These are phyloP conservation scores for Bocquillonia castaneifolia DNA, from an alignment of 441 rosid genomes.

Conservation along the genomic window DNA sequence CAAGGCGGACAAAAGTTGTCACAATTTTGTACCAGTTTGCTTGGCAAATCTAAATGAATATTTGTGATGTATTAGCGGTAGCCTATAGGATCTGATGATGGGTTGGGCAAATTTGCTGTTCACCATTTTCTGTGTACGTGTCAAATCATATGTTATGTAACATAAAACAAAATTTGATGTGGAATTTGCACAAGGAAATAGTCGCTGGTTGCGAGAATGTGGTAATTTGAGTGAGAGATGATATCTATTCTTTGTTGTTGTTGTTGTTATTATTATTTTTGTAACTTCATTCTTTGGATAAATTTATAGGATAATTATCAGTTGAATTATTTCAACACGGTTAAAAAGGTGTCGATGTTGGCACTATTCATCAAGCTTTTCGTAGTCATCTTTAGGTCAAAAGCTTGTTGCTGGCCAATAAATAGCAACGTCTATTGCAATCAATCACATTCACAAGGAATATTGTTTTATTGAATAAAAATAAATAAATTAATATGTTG, in stretches of 20 bases:
- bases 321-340: too few species aligned
- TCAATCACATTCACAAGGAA: too few species aligned
- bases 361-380: too few species aligned
- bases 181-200: slow-evolving; percentile 17
- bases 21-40: slow-evolving; percentile 39
- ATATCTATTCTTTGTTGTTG: background rate
- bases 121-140: slow-evolving; percentile 18
- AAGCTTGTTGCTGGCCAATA: too few species aligned
- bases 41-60: slow-evolving; percentile 17
- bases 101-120: slow-evolving; percentile 28
- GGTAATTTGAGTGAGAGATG: background rate
- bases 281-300: too few species aligned
- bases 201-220: background rate
- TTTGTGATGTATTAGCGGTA: slow-evolving; percentile 24
- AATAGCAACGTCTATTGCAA: too few species aligned
- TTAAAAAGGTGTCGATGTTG: too few species aligned
- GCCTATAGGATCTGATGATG: slow-evolving; percentile 18
- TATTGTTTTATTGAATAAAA: too few species aligned
- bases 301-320: too few species aligned
- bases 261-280: too few species aligned
- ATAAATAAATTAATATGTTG: too few species aligned
- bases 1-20: slow-evolving; percentile 18
- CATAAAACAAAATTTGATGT: slow-evolving; percentile 25
- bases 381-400: too few species aligned
- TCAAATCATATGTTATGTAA: slow-evolving; percentile 33